phyloP scores from a whole-genome alignment of 345 rosid species.

The Durio zibethinus region DNA sequence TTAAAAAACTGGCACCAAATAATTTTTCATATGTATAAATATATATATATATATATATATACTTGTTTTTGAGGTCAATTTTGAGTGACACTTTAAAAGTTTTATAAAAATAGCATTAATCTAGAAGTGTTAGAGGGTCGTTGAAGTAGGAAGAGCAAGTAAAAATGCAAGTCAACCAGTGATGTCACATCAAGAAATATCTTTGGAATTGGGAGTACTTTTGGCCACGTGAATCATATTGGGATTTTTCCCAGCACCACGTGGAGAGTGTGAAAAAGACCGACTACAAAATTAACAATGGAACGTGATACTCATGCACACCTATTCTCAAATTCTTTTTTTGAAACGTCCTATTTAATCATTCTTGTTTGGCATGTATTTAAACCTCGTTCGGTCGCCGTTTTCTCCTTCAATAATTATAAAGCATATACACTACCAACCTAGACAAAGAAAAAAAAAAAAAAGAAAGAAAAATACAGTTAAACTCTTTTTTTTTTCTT shows the following conservation, averaged over 20 bases:
- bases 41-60: too few species aligned
- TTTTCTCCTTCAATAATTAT: too few species aligned
- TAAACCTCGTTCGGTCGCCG: neutral
- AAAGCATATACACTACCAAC: neutral
- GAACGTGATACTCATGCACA: neutral
- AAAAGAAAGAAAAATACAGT: neutral
- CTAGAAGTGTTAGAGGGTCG: neutral
- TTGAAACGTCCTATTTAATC: neutral
- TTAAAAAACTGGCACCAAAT: too few species aligned
- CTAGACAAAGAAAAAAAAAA: too few species aligned
- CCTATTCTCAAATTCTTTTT: too few species aligned
- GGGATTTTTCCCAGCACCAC: neutral
- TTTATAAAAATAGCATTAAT: neutral
- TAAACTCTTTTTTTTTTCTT: neutral
- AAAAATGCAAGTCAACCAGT: neutral
- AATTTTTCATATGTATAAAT: too few species aligned
- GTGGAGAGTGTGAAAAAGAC: neutral
- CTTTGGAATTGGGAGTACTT: neutral
- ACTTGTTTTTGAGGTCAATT: too few species aligned
- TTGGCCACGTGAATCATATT: conserved; percentile 3
- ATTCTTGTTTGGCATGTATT: neutral
- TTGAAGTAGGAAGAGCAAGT: neutral
- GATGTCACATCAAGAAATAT: neutral
- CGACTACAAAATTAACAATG: neutral
- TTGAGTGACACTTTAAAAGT: too few species aligned